Evolutionary conservation across 148 eudicot species (phyloP), one percentile per base, ranked within the genome.

Genomic region (Silene uniflora): DNA sequence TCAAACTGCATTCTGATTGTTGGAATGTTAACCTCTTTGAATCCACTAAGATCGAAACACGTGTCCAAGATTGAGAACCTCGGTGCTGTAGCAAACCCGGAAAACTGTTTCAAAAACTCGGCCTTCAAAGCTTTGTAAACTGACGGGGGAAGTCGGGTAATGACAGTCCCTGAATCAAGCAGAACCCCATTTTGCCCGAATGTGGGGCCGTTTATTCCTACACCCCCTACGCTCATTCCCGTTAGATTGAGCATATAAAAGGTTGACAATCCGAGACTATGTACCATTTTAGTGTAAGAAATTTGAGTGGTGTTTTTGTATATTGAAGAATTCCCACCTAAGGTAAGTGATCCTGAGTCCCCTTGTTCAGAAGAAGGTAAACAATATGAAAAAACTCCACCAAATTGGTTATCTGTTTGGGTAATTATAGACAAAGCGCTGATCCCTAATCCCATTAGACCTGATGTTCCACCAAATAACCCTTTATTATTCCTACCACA

Each of bases 131-230:
- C 84, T 0, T 5, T 61, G 76, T 92, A 92, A 3, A 86, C 59
- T 2, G 91, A 82, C 10, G 92, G 94, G 8, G 86, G 82, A 6
- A 92, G 86, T 76, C 97, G 80, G 4, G 94, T 83, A 52, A 92
- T 90, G 6, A 92, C 94, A 0, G 97, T 92, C 62, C 97, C 97
- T 1, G 97, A 92, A 77, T 92, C 97, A 32, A 92, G 83, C 46
- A 91, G 70, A 66, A 87, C 73, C 25, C 81, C 84, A 18, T 81
- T 75, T 47, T 76, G 77, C 1, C 87, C 87, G 32, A 88, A 87
- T 52, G 76, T 70, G 2, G 91, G 59, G 55, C 83, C 55, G 21
- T 80, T 73, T 44, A 90, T 55, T 23, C 60, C 72, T 49, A 81
- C 88, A 62, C 90, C 88, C 13, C 92, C 97, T 16, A 90, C 69